These are phyloP conservation scores for Metarhizium album DNA, from an alignment of 2,329 filamentous ascomycete genomes.

Conservation along the genomic window DNA sequence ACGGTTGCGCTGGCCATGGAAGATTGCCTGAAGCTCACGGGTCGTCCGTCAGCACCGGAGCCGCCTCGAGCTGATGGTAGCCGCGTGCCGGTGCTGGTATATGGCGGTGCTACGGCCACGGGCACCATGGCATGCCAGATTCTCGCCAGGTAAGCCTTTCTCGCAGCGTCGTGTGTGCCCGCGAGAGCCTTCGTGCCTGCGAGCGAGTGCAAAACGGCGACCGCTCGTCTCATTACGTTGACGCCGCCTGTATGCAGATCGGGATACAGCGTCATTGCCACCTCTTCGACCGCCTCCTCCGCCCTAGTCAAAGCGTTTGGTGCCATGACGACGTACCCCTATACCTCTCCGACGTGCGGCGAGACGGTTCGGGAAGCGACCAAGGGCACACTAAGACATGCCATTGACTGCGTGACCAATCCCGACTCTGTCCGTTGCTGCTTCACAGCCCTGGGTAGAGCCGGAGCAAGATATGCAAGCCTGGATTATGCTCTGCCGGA, in stretches of 20 bases:
- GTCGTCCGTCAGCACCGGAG: slow-evolving; percentile 5
- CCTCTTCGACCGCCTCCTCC: not conserved
- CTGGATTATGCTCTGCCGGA: not conserved
- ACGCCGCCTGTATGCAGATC: too few species aligned
- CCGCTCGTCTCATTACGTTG: too few species aligned
- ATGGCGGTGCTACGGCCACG: slow-evolving; percentile 18
- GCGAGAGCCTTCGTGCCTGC: too few species aligned
- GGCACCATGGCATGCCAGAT: slow-evolving; percentile 20
- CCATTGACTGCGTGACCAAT: not conserved
- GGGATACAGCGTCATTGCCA: slow-evolving; percentile 1
- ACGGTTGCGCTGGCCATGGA: slow-evolving; percentile 13
- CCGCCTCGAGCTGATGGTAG: too few species aligned
- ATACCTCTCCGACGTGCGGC: not conserved
- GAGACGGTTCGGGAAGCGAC: not conserved
- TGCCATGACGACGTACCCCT: not conserved
- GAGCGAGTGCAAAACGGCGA: too few species aligned
- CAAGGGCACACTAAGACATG: not conserved
- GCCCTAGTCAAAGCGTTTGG: not conserved
- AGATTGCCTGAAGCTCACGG: slow-evolving; percentile 5
- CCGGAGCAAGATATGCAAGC: not conserved
- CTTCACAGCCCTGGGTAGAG: not conserved
- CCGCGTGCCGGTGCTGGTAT: slow-evolving; percentile 15
- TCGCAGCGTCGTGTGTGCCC: too few species aligned
- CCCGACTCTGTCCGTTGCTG: not conserved
- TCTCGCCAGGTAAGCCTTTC: slow-evolving; percentile 14